Evolutionary conservation across 176 grass and related monocot genomes (phyloP).

Genomic region (Eleusine coracana): DNA sequence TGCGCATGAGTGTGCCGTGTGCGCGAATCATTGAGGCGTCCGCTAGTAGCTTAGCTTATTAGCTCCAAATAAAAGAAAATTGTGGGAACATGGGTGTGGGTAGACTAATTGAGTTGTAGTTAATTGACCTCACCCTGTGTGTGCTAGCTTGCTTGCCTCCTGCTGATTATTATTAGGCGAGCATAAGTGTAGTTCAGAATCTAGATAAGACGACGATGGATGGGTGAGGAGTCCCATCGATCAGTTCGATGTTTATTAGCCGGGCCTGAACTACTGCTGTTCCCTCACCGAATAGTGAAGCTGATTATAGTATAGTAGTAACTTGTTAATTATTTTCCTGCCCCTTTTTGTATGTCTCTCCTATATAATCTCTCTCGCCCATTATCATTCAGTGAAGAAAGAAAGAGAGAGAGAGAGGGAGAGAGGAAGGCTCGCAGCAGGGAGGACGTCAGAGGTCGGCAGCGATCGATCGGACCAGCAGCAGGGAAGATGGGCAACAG

Average conservation of each 20-base stretch:
- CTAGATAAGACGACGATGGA: slow-evolving; percentile 20
- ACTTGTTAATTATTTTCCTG: not conserved
- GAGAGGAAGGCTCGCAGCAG: not conserved
- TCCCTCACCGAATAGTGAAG: slow-evolving; percentile 19
- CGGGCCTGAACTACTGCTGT: not conserved
- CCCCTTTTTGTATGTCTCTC: not conserved
- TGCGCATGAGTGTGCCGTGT: slow-evolving; percentile 46
- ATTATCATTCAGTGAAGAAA: not conserved
- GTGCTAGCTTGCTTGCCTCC: no score
- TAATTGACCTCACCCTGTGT: not conserved
- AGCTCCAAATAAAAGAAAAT: not conserved
- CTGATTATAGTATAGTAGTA: not conserved
- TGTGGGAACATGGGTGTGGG: slow-evolving; percentile 26
- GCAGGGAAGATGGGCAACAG: slow-evolving; percentile 55
- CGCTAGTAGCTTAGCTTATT: not conserved
- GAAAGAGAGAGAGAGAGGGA: no score
- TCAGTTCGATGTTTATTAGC: not conserved
- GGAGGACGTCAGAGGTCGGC: not conserved
- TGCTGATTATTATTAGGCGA: slow-evolving; percentile 18
- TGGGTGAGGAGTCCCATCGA: slow-evolving; percentile 6
- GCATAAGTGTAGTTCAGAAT: not conserved
- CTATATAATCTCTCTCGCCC: slow-evolving; percentile 28
- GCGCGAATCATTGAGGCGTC: slow-evolving; percentile 42
- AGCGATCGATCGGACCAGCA: not conserved
- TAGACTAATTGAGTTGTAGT: not conserved